Evolutionary conservation across 176 grass and related monocot genomes (phyloP), one percentile per base, ranked within the genome.

Genomic region (Oryza longistaminata): DNA sequence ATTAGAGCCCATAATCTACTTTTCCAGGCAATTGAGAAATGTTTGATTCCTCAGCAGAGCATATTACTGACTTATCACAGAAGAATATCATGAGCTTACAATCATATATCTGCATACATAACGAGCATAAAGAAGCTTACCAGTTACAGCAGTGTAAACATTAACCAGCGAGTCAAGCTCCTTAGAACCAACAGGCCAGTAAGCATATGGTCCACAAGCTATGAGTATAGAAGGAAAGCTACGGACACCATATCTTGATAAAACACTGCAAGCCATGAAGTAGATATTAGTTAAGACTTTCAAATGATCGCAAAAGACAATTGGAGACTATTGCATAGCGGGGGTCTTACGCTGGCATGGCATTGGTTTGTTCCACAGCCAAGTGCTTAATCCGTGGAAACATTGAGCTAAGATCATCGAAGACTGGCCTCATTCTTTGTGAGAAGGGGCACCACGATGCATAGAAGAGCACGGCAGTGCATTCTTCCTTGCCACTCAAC

Each of bases 401-500:
- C 91, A 97, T 95, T 48, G 87, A 85, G 85, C 91, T 93, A 64
- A 97, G 92, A 78, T 92, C 89, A 85, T 95, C 80, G 50, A 97
- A 97, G 55, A 86, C 0, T 1, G 85, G 85, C 71, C 79, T 92
- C 76, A 74, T 80, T 71, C 49, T 85, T 74, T 88, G 78, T 2
- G 95, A 97, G 79, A 95, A 93, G 34, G 92, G 92, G 62, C 95
- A 97, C 95, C 92, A 97, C n/a, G 90, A 90, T 64, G 93, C 92
- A 49, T 92, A 92, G 76, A 97, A 93, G 73, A 97, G 90, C 50
- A 97, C 52, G 40, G 87, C 85, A 62, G 60, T 89, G 77, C 78
- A 89, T 52, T 74, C 78, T 35, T 73, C 64, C 29, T 79, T 45
- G 34, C 49, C 19, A 39, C 25, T 75, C 73, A 94, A 80, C 8